phyloP scores from a whole-genome alignment of 768 basidiomycete species.

The Cystobasidium tubakii region DNA sequence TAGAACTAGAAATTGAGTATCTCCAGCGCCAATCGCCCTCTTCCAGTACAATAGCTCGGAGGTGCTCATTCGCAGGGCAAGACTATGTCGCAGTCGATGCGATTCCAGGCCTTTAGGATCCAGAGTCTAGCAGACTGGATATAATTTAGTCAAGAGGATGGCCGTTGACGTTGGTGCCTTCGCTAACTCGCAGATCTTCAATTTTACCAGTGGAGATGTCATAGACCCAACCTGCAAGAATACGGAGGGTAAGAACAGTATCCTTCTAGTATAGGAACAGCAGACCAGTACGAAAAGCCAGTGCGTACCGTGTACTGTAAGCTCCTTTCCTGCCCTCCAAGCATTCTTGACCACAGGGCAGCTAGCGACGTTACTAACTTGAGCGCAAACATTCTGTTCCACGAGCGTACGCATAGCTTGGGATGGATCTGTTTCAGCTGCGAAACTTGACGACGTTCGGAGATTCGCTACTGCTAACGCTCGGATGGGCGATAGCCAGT shows the following conservation, averaged over 20 bases:
- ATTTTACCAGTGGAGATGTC: conserved; percentile 36
- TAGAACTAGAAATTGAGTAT: too few species aligned
- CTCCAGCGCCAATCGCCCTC: too few species aligned
- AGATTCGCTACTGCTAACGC: conserved; percentile 35
- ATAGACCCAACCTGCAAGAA: conserved; percentile 35
- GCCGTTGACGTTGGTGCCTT: conserved; percentile 13
- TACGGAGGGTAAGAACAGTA: not conserved
- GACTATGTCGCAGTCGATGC: too few species aligned
- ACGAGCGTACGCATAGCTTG: conserved; percentile 26
- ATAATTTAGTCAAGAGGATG: not conserved
- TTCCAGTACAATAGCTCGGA: too few species aligned
- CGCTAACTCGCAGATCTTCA: conserved; percentile 30
- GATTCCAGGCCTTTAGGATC: too few species aligned
- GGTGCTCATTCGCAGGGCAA: too few species aligned
- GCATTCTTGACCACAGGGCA: conserved; percentile 34
- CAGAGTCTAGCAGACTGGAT: too few species aligned
- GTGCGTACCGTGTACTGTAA: conserved; percentile 31
- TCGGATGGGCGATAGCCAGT: conserved; percentile 35
- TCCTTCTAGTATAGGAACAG: too few species aligned
- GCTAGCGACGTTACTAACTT: conserved; percentile 36
- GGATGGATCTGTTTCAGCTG: not conserved
- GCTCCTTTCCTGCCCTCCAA: conserved; percentile 19
- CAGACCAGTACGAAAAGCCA: too few species aligned
- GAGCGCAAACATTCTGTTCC: conserved; percentile 27
- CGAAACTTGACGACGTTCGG: not conserved